Conservation (phyloP, 331 rosid species). For the Stylosanthes scabra region DNA sequence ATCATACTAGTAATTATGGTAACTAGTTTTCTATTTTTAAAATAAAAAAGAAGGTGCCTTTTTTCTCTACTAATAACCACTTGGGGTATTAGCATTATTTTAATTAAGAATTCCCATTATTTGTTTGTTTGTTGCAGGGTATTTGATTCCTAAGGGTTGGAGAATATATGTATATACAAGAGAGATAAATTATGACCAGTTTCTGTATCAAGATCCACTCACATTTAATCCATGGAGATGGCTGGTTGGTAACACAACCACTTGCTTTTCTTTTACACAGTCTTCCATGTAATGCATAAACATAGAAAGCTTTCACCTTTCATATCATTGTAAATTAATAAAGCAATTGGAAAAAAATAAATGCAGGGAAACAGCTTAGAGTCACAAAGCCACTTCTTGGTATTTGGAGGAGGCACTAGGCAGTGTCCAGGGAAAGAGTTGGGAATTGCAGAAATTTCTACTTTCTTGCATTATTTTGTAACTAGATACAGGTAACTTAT, state of each 20-base stretch:
- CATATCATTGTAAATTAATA: slow-evolving; percentile 20
- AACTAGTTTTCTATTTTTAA: not conserved
- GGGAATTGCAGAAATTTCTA: slow-evolving; percentile 89
- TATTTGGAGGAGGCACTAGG: slow-evolving; percentile 97
- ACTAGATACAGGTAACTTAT: slow-evolving; percentile 86
- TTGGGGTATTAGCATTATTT: slow-evolving; percentile 17
- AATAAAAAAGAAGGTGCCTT: not conserved
- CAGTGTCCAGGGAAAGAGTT: slow-evolving; percentile 96
- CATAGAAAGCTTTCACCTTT: not conserved
- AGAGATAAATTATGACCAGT: slow-evolving; percentile 83
- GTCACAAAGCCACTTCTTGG: slow-evolving; percentile 68
- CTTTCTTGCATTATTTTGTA: slow-evolving; percentile 91
- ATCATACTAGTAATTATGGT: not conserved
- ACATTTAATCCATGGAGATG: slow-evolving; percentile 99
- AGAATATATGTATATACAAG: slow-evolving; percentile 95
- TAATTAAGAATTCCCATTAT: slow-evolving; percentile 2
- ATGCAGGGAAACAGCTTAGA: slow-evolving; percentile 82
- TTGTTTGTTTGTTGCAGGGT: slow-evolving; percentile 57
- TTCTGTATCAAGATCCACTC: slow-evolving; percentile 84
- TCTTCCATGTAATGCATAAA: not conserved
- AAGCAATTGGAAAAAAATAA: slow-evolving; percentile 9
- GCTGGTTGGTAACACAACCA: slow-evolving; percentile 67
- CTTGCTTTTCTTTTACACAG: not conserved
- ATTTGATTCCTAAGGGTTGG: slow-evolving; percentile 92
- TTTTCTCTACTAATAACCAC: not conserved